Evolutionary conservation across 257 asterid genomes (phyloP).

Genomic region (Penstemon barbatus): DNA sequence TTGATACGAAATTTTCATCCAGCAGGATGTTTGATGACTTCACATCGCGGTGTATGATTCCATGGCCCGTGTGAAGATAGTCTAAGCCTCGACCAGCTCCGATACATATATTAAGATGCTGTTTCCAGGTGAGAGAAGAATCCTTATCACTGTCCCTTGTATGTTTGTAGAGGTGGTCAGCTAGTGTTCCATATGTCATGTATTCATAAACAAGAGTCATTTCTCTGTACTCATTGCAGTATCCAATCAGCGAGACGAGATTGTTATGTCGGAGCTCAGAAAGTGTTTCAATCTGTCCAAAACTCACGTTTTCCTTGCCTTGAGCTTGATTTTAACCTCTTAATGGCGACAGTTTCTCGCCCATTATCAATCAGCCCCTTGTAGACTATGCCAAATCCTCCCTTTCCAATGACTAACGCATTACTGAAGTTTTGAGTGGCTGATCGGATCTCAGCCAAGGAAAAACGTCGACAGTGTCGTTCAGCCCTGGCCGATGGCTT

Average conservation of each 20-base stretch:
- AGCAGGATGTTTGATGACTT: constrained; percentile 59
- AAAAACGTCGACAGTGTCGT: constrained; percentile 39
- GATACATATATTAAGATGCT: constrained; percentile 40
- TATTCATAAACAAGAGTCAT: constrained; percentile 50
- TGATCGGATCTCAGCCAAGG: constrained; percentile 40
- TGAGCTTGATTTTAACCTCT: constrained; percentile 41
- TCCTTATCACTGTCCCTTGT: not conserved
- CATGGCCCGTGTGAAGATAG: constrained; percentile 48
- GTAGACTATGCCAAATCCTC: constrained; percentile 59
- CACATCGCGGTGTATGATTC: constrained; percentile 57
- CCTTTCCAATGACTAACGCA: constrained; percentile 44
- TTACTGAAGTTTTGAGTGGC: constrained; percentile 45
- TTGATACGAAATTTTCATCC: constrained; percentile 49
- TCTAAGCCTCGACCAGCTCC: constrained; percentile 56
- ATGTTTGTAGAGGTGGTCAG: constrained; percentile 45
- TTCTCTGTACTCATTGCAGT: constrained; percentile 48
- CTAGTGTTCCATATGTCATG: constrained; percentile 45
- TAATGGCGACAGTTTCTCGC: constrained; percentile 41
- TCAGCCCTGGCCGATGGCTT: constrained; percentile 31
- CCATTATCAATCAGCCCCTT: constrained; percentile 46
- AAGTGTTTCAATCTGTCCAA: constrained; percentile 48
- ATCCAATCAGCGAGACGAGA: constrained; percentile 55
- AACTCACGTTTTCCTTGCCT: constrained; percentile 49
- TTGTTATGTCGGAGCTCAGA: constrained; percentile 45
- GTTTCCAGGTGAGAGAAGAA: constrained; percentile 42